These are phyloP conservation scores for Vitis amurensis DNA, from an alignment of 164 flowering plant species.

Conservation along the genomic window DNA sequence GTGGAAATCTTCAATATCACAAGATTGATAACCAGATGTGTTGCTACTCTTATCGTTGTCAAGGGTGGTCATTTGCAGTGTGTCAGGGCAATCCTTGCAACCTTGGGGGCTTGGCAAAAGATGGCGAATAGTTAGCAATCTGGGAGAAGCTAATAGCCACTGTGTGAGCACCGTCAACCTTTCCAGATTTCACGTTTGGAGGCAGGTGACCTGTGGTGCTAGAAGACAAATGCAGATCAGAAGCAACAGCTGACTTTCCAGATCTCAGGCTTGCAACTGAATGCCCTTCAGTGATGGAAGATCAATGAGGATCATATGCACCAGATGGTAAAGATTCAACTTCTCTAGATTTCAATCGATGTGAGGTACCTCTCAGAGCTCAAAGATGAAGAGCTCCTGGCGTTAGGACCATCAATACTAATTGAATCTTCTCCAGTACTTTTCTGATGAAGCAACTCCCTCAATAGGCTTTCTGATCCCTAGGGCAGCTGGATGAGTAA, in stretches of 20 bases:
- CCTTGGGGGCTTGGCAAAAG: neutral
- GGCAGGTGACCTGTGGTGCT: conserved; percentile 10
- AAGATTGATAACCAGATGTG: neutral
- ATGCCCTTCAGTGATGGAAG: conserved; percentile 18
- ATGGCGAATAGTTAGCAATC: conserved; percentile 17
- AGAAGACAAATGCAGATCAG: conserved; percentile 25
- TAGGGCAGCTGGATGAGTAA: no score
- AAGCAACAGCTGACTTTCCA: conserved; percentile 21
- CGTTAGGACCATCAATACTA: no score
- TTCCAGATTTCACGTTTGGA: conserved; percentile 27
- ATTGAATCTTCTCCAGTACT: no score
- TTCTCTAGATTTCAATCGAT: no score
- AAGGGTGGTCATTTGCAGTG: neutral
- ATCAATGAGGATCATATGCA: conserved; percentile 25
- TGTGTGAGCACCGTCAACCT: conserved; percentile 17
- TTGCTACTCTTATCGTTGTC: neutral
- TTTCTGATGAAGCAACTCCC: no score
- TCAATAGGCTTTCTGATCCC: no score
- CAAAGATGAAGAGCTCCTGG: no score
- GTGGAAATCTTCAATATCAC: neutral
- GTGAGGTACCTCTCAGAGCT: no score
- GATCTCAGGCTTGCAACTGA: conserved; percentile 9
- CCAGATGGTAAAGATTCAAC: conserved; percentile 7
- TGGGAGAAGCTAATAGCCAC: conserved; percentile 18
- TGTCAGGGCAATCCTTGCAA: neutral